A percentile compares a stretch with the other conserved stretches of the same genome.
These are phyloP conservation scores for Saccharomyces hybrid DNA, from an alignment of 1,139 yeast species.

Conservation along the genomic window DNA sequence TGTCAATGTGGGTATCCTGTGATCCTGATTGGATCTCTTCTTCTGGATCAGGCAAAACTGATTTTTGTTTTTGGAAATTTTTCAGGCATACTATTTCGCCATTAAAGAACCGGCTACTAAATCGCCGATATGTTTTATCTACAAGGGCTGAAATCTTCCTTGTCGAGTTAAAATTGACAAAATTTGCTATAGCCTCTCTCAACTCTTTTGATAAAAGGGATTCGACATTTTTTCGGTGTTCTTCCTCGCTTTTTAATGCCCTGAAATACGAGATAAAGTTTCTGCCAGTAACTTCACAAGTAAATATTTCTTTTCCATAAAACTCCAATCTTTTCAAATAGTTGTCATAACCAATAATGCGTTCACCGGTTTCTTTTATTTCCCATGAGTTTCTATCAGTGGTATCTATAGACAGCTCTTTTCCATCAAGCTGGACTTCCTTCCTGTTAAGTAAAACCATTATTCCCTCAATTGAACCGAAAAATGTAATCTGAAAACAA, in stretches of 20 bases:
- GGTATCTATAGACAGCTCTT: constrained; percentile 42
- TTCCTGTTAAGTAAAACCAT: constrained; percentile 60
- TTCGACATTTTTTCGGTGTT: constrained; percentile 57
- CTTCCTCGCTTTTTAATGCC: constrained; percentile 61
- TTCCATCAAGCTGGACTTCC: constrained; percentile 45
- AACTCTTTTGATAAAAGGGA: constrained; percentile 73
- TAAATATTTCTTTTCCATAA: constrained; percentile 61
- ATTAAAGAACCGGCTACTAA: not conserved
- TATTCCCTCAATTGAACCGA: not conserved
- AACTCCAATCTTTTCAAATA: constrained; percentile 58
- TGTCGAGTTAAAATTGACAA: constrained; percentile 48
- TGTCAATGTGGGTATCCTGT: too few species aligned
- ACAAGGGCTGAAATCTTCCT: not conserved
- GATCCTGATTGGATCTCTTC: not conserved
- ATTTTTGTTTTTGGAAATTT: not conserved
- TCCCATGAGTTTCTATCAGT: constrained; percentile 50
- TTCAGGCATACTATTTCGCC: not conserved
- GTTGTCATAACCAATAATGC: constrained; percentile 63
- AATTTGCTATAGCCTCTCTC: constrained; percentile 72
- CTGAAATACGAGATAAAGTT: constrained; percentile 76
- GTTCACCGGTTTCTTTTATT: constrained; percentile 75
- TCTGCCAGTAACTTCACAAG: constrained; percentile 85
- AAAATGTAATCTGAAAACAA: too few species aligned
- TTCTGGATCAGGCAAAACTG: not conserved
- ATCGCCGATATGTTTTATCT: not conserved